These are phyloP conservation scores for Drechslerella dactyloides DNA, from an alignment of 2,329 filamentous ascomycete species.

Conservation along the genomic window DNA sequence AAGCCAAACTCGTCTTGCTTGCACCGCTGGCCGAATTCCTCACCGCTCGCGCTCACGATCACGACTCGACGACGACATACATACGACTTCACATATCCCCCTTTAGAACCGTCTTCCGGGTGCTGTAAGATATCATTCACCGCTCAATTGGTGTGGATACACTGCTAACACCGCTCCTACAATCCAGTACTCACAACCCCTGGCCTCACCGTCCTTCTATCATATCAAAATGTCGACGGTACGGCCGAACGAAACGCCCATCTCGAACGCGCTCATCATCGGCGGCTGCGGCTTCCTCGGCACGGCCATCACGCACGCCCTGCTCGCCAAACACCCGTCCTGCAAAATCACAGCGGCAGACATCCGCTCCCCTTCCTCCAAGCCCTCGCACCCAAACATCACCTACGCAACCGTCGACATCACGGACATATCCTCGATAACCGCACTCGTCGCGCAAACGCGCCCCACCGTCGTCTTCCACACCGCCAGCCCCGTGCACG, in stretches of 20 bases:
- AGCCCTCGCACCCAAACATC: slow-evolving; percentile 70
- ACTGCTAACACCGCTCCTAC: no score
- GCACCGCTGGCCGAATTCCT: no score
- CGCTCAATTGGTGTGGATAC: background rate
- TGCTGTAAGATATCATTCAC: background rate
- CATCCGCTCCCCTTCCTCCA: slow-evolving; percentile 66
- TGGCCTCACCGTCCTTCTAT: background rate
- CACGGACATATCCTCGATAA: slow-evolving; percentile 69
- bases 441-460: slow-evolving; percentile 69
- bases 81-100: no score
- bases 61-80: slow-evolving; percentile 3
- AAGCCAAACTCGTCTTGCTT: background rate
- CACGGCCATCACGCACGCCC: slow-evolving; percentile 78
- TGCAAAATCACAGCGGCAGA: slow-evolving; percentile 73
- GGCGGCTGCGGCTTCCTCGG: slow-evolving; percentile 85
- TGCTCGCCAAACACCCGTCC: slow-evolving; percentile 68
- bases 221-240: slow-evolving; percentile 14
- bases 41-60: no score
- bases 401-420: slow-evolving; percentile 79
- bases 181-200: no score
- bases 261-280: slow-evolving; percentile 68
- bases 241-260: slow-evolving; percentile 35
- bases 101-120: background rate
- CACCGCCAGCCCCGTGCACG: slow-evolving; percentile 75
- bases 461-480: slow-evolving; percentile 87